phyloP scores from a whole-genome alignment of 495 filamentous ascomycete species.

The Penicillium malachiteum region DNA sequence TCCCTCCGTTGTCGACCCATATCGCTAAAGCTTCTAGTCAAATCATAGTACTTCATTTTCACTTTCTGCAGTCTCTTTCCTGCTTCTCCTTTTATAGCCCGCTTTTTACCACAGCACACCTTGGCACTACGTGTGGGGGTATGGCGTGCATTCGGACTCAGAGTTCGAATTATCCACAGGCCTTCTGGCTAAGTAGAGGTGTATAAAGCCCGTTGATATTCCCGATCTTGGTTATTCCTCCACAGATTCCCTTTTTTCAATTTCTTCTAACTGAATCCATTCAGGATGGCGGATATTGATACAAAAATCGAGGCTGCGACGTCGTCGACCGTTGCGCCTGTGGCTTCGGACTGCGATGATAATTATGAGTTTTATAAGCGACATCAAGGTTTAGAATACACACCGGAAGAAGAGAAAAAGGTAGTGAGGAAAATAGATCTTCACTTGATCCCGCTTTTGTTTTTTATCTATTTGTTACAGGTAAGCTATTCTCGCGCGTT shows the following conservation, averaged over 20 bases:
- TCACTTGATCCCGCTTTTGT: slow-evolving; percentile 54
- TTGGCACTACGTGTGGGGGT: background rate
- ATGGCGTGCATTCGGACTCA: slow-evolving; percentile 3
- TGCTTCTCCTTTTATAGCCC: background rate
- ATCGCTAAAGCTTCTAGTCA: background rate
- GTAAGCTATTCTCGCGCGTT: slow-evolving; percentile 12
- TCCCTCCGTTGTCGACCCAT: background rate
- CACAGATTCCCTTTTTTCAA: background rate
- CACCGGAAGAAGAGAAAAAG: slow-evolving; percentile 44
- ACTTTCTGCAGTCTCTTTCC: background rate
- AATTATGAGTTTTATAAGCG: slow-evolving; percentile 26
- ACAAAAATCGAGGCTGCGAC: slow-evolving; percentile 18
- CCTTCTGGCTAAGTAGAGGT: background rate
- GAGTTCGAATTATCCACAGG: background rate
- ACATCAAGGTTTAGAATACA: slow-evolving; percentile 33
- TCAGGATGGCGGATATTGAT: slow-evolving; percentile 5
- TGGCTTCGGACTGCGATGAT: slow-evolving; percentile 22
- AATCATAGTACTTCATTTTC: background rate
- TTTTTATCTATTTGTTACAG: slow-evolving; percentile 52
- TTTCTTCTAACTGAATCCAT: background rate
- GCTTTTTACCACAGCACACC: background rate
- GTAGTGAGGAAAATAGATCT: slow-evolving; percentile 57
- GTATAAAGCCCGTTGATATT: background rate
- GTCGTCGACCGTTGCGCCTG: slow-evolving; percentile 6
- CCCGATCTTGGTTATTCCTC: background rate